Evolutionary conservation across 257 asterid species (phyloP).

Genomic region (Solanum acaule): DNA sequence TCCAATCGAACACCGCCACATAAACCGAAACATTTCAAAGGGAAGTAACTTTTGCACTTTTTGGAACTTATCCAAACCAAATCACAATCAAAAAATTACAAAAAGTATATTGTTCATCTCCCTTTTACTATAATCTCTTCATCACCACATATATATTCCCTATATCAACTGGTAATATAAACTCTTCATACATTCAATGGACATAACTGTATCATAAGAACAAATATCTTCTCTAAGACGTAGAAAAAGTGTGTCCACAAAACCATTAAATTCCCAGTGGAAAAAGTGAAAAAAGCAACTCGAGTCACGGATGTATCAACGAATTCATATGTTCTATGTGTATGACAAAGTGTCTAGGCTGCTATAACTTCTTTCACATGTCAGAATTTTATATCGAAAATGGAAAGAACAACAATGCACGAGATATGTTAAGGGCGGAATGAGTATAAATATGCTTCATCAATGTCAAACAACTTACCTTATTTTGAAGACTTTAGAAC

Average conservation of each 20-base stretch:
- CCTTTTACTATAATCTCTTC: neutral
- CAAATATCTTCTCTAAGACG: neutral
- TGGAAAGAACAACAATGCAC: neutral
- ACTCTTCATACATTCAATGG: neutral
- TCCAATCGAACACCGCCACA: neutral
- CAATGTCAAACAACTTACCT: neutral
- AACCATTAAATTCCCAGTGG: neutral
- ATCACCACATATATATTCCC: neutral
- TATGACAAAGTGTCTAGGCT: neutral
- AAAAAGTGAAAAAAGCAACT: neutral
- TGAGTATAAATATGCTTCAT: neutral
- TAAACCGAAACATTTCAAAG: neutral
- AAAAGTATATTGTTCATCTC: neutral
- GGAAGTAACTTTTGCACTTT: neutral
- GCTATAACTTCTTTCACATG: neutral
- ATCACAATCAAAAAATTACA: neutral
- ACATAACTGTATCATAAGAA: neutral
- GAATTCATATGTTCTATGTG: neutral
- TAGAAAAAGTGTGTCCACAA: neutral
- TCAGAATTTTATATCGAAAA: neutral
- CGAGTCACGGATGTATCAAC: neutral
- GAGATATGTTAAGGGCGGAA: neutral
- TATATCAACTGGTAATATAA: neutral
- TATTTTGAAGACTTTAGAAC: neutral
- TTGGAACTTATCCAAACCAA: neutral